Percentiles rank a stretch among this genome's conserved stretches.
Conservation (phyloP, 108 stramenopile genomes). For the Hondaea fermentalgiana region DNA sequence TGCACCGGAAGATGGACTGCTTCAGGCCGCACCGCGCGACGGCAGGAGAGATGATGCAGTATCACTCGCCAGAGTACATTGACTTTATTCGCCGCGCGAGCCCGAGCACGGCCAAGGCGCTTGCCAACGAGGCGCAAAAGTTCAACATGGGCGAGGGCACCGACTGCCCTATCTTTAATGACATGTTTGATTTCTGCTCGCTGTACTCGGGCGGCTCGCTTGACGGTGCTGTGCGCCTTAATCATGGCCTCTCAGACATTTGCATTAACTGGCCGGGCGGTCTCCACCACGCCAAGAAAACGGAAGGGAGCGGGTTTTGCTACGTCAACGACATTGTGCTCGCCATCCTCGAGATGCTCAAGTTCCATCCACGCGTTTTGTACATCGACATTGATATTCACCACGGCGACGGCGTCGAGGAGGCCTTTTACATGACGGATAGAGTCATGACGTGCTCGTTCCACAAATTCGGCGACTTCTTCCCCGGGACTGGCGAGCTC, state of each 20-base stretch:
- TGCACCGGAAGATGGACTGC: conserved; percentile 95
- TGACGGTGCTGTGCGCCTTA: conserved; percentile 90
- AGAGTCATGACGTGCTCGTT: conserved; percentile 97
- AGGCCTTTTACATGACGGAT: conserved; percentile 98
- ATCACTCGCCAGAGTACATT: conserved; percentile 92
- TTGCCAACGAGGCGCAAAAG: conserved; percentile 58
- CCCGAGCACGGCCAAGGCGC: conserved; percentile 95
- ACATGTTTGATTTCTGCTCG: conserved; percentile 90
- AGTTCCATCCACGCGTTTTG: conserved; percentile 91
- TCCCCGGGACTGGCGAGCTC: conserved; percentile 94
- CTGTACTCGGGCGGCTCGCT: conserved; percentile 85
- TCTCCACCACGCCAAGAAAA: conserved; percentile 97
- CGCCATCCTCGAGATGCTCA: conserved; percentile 97
- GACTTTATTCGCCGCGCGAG: conserved; percentile 85
- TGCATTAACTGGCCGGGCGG: conserved; percentile 98
- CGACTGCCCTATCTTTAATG: conserved; percentile 98
- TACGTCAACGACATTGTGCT: conserved; percentile 98
- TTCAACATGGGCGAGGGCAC: background rate
- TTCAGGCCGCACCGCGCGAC: conserved; percentile 1
- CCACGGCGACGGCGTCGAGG: conserved; percentile 98
- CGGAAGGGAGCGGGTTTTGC: conserved; percentile 86
- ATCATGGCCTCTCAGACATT: conserved; percentile 81
- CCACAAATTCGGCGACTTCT: conserved; percentile 96
- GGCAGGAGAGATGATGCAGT: conserved; percentile 72
- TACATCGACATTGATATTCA: conserved; percentile 99